Conservation (phyloP, 345 rosid species). For the Lepidium africanum region DNA sequence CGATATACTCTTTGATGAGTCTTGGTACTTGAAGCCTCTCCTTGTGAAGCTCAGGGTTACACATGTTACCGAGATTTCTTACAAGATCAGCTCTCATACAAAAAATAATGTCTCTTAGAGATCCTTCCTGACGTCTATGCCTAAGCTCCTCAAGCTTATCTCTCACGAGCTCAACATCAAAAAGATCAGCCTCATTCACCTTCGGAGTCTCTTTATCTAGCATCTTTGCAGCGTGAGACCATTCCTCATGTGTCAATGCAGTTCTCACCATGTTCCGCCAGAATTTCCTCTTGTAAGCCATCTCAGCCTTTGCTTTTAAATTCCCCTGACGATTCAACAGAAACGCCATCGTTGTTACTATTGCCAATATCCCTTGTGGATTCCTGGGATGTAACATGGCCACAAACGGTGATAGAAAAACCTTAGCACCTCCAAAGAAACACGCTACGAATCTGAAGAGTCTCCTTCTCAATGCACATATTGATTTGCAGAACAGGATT, state of each 20-base stretch:
- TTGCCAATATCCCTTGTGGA: slow-evolving; percentile 87
- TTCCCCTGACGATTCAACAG: slow-evolving; percentile 74
- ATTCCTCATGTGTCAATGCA: slow-evolving; percentile 87
- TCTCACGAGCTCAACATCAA: slow-evolving; percentile 80
- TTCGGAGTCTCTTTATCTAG: slow-evolving; percentile 81
- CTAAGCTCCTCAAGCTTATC: slow-evolving; percentile 79
- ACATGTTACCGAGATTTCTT: slow-evolving; percentile 95
- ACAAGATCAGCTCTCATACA: slow-evolving; percentile 97
- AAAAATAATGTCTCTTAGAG: slow-evolving; percentile 77
- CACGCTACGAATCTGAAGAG: slow-evolving; percentile 31
- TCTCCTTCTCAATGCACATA: slow-evolving; percentile 44
- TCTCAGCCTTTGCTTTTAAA: slow-evolving; percentile 78
- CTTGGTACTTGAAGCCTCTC: slow-evolving; percentile 89
- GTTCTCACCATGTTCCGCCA: slow-evolving; percentile 96
- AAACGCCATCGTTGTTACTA: slow-evolving; percentile 82
- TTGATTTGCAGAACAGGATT: slow-evolving; percentile 64
- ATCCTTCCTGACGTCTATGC: slow-evolving; percentile 78
- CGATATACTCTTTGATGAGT: slow-evolving; percentile 86
- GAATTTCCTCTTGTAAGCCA: slow-evolving; percentile 94
- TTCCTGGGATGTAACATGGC: slow-evolving; percentile 89
- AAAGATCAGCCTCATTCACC: slow-evolving; percentile 62
- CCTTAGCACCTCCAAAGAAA: slow-evolving; percentile 34
- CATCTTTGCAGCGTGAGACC: slow-evolving; percentile 99
- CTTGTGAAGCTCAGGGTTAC: slow-evolving; percentile 96
- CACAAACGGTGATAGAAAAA: slow-evolving; percentile 35